Conservation (phyloP, 2,329 filamentous ascomycete species). For the Pestalotiopsis sp. region DNA sequence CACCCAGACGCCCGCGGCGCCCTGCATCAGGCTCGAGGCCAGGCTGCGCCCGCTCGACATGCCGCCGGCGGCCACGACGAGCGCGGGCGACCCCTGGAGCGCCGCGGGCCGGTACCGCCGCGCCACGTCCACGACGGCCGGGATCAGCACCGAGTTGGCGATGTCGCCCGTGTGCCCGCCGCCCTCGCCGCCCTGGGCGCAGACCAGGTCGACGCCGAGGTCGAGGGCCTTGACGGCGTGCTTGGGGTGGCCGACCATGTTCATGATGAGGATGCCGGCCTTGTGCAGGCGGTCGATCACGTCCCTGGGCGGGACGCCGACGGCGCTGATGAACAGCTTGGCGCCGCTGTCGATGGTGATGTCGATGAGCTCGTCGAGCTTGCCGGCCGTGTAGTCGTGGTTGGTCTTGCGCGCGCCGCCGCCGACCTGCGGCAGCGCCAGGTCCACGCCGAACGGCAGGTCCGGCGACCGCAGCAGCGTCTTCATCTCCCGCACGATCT, state of each 20-base stretch:
- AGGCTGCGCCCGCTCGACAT: constrained; percentile 82
- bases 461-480: constrained; percentile 64
- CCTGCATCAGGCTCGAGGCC: constrained; percentile 83
- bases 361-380: constrained; percentile 84
- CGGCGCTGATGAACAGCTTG: constrained; percentile 81
- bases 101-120: constrained; percentile 68
- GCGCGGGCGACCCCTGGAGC: constrained; percentile 69
- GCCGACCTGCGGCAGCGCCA: constrained; percentile 88
- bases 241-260: constrained; percentile 93
- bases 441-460: constrained; percentile 87
- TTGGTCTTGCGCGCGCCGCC: constrained; percentile 85
- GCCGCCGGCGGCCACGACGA: constrained; percentile 89
- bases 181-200: constrained; percentile 90
- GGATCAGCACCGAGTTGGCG: constrained; percentile 83
- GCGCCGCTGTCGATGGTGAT: constrained; percentile 86
- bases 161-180: constrained; percentile 92
- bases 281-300: constrained; percentile 78
- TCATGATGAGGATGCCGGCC: constrained; percentile 86
- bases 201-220: constrained; percentile 86
- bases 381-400: constrained; percentile 91
- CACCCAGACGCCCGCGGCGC: constrained; percentile 89
- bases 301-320: constrained; percentile 77
- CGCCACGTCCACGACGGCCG: constrained; percentile 84
- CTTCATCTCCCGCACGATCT: constrained; percentile 87
- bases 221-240: constrained; percentile 89